phyloP scores from a whole-genome alignment of 164 flowering plant genomes.

The Stephania yunnanensis region DNA sequence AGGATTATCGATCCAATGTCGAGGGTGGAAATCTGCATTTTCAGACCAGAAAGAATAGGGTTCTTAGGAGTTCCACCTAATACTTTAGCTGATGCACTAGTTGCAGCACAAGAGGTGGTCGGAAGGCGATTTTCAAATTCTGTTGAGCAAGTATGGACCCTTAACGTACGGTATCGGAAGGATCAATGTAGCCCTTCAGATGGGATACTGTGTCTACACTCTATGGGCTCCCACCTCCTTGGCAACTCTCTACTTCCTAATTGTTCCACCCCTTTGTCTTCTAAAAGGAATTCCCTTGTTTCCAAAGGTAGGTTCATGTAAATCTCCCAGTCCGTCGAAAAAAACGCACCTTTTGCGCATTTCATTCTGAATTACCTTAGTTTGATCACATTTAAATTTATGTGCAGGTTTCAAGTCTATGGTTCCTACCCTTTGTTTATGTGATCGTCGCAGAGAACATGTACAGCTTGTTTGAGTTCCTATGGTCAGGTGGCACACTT shows the following conservation, averaged over 20 bases:
- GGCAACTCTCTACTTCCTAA: conserved; percentile 43
- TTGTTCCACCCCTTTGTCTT: conserved; percentile 58
- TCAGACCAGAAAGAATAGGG: conserved; percentile 34
- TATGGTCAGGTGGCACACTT: conserved; percentile 43
- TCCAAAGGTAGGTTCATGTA: conserved; percentile 36
- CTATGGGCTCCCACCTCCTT: conserved; percentile 52
- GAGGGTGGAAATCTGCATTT: conserved; percentile 65
- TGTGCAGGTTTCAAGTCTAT: conserved; percentile 50
- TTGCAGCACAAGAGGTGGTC: conserved; percentile 81
- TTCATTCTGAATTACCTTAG: too few relatives aligned
- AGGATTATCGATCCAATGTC: conserved; percentile 53
- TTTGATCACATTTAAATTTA: not conserved
- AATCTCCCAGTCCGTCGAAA: not conserved
- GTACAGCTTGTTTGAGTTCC: conserved; percentile 36
- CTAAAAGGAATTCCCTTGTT: conserved; percentile 51
- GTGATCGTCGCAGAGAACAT: conserved; percentile 24
- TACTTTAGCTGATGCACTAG: conserved; percentile 39
- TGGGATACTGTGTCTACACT: conserved; percentile 44
- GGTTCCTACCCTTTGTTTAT: conserved; percentile 60
- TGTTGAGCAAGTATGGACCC: conserved; percentile 47
- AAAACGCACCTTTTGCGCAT: too few relatives aligned
- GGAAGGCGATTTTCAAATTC: conserved; percentile 67
- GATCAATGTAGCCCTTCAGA: conserved; percentile 38
- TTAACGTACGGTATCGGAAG: conserved; percentile 37
- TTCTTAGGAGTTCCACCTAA: conserved; percentile 56